Percentiles rank a stretch among this genome's conserved stretches.
phyloP scores from a whole-genome alignment of 768 basidiomycete species.

The Termitomyces eurrhizus region DNA sequence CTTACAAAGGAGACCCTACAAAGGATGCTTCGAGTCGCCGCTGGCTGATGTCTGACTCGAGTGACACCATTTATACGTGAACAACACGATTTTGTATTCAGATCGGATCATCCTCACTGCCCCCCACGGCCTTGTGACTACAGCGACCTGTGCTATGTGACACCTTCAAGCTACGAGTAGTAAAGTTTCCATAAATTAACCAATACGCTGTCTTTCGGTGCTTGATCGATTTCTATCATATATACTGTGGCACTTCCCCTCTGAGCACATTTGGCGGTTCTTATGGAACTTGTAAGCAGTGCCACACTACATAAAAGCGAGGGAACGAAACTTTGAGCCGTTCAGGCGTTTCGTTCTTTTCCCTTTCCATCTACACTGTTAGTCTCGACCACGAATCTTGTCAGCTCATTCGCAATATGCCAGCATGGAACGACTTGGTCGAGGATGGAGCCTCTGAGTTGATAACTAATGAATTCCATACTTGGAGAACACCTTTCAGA shows the following conservation, averaged over 20 bases:
- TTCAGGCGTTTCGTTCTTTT: background rate
- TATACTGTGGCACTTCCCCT: background rate
- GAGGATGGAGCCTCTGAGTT: background rate
- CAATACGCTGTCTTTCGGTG: background rate
- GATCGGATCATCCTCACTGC: background rate
- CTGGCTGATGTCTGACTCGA: background rate
- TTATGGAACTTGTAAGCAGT: background rate
- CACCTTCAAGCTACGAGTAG: no score
- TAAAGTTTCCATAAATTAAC: no score
- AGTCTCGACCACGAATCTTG: background rate
- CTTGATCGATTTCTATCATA: background rate
- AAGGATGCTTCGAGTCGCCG: background rate
- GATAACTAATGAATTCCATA: background rate
- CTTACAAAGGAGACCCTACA: background rate
- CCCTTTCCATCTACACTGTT: background rate
- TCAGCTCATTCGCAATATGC: background rate
- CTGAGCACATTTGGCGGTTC: no score
- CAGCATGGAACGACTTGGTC: background rate
- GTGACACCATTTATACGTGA: background rate
- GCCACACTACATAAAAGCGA: background rate
- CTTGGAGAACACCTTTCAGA: slow-evolving; percentile 1
- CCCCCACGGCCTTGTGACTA: background rate
- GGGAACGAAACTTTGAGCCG: background rate
- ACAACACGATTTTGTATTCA: background rate
- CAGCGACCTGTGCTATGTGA: background rate